phyloP scores from a whole-genome alignment of 108 stramenopile genomes.

The Cyclotella atomus region DNA sequence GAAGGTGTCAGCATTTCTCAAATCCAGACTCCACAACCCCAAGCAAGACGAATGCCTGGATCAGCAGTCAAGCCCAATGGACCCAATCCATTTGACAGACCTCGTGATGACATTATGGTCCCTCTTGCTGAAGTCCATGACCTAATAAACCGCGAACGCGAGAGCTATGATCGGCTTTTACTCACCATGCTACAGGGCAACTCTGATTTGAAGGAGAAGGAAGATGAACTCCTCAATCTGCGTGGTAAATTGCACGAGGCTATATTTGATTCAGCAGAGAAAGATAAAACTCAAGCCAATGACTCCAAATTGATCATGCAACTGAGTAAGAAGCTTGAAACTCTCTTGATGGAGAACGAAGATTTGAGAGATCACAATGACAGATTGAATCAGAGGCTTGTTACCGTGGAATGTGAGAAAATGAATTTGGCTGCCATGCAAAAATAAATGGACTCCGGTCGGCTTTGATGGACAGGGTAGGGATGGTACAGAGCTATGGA shows the following conservation, averaged over 20 bases:
- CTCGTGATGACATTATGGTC: slow-evolving; percentile 72
- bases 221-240: slow-evolving; percentile 79
- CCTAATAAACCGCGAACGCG: slow-evolving; percentile 83
- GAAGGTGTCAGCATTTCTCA: slow-evolving; percentile 87
- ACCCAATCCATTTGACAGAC: slow-evolving; percentile 46
- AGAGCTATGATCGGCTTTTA: slow-evolving; percentile 86
- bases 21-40: slow-evolving; percentile 57
- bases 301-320: slow-evolving; percentile 94
- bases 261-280: slow-evolving; percentile 74
- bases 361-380: slow-evolving; percentile 91
- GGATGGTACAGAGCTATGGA: not conserved
- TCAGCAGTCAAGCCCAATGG: slow-evolving; percentile 46
- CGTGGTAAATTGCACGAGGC: slow-evolving; percentile 72
- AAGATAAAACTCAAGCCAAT: slow-evolving; percentile 88
- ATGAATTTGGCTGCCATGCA: slow-evolving; percentile 20
- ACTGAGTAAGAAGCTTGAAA: slow-evolving; percentile 92
- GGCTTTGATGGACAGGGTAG: not conserved
- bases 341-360: slow-evolving; percentile 91
- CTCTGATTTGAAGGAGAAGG: slow-evolving; percentile 88
- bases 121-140: slow-evolving; percentile 84
- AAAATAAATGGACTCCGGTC: not conserved
- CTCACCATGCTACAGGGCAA: slow-evolving; percentile 82
- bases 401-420: slow-evolving; percentile 74
- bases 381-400: slow-evolving; percentile 80
- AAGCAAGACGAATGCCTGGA: slow-evolving; percentile 50